Percentiles rank a stretch among this genome's conserved stretches.
These are phyloP conservation scores for Fagopyrum homotropicum DNA, from an alignment of 148 eudicot genomes.

Conservation along the genomic window DNA sequence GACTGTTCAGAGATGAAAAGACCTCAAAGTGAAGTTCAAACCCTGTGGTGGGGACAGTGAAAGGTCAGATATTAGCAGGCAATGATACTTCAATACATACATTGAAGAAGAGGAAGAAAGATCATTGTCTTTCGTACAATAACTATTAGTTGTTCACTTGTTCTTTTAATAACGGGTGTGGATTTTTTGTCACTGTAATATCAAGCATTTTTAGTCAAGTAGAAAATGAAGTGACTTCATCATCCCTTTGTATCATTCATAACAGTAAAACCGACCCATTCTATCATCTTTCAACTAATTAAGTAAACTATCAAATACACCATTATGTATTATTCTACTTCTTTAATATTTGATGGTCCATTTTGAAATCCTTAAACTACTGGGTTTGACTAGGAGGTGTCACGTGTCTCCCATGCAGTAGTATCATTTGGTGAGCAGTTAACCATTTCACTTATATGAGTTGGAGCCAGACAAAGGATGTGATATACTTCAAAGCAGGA, in stretches of 20 bases:
- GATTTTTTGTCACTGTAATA: slow-evolving; percentile 3
- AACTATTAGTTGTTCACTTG: not conserved
- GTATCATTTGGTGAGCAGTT: not conserved
- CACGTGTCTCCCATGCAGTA: slow-evolving; percentile 15
- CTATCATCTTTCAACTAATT: no score
- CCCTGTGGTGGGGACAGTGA: slow-evolving; percentile 33
- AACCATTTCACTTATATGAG: not conserved
- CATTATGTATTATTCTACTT: not conserved
- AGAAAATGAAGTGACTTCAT: slow-evolving; percentile 5
- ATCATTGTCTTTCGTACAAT: not conserved
- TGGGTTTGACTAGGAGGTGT: slow-evolving; percentile 16
- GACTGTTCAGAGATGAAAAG: slow-evolving; percentile 19
- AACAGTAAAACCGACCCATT: slow-evolving; percentile 6
- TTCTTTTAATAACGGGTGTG: not conserved
- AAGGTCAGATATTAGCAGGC: slow-evolving; percentile 21
- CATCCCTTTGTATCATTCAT: not conserved
- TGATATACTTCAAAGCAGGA: not conserved
- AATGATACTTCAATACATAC: slow-evolving; percentile 1
- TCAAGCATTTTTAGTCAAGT: slow-evolving; percentile 2
- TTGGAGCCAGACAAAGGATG: not conserved
- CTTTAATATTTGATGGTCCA: not conserved
- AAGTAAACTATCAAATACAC: no score
- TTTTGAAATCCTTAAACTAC: not conserved
- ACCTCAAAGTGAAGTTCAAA: slow-evolving; percentile 18
- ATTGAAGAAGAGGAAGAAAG: not conserved